These are phyloP conservation scores for Phaeotremella skinneri DNA, from an alignment of 768 basidiomycete species.

Conservation along the genomic window DNA sequence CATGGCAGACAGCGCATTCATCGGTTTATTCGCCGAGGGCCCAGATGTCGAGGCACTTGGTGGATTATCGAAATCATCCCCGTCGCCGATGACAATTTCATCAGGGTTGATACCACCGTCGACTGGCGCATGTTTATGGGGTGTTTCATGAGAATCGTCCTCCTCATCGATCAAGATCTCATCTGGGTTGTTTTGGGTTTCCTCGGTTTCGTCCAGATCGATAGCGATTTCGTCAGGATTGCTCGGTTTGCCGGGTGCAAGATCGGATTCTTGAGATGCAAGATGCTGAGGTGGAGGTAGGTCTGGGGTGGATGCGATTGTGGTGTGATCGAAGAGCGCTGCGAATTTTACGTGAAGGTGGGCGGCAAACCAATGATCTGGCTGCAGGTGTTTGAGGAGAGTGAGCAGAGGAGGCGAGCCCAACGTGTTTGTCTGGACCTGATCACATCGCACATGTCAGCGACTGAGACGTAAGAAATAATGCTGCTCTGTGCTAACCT, in stretches of 20 bases:
- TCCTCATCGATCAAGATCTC: slow-evolving; percentile 14
- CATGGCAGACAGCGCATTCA: not conserved
- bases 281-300: not conserved
- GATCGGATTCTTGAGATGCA: not conserved
- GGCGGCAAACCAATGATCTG: slow-evolving; percentile 87
- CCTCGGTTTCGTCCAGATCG: slow-evolving; percentile 26
- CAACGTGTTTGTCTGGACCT: slow-evolving; percentile 63
- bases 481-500: slow-evolving; percentile 49
- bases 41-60: not conserved
- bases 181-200: slow-evolving; percentile 3
- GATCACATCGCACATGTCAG: not conserved
- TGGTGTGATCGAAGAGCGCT: slow-evolving; percentile 55
- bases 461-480: not conserved
- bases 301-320: not conserved
- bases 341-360: slow-evolving; percentile 87
- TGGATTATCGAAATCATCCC: slow-evolving; percentile 13
- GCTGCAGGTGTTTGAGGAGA: slow-evolving; percentile 68
- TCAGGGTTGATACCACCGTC: slow-evolving; percentile 40
- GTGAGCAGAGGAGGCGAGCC: slow-evolving; percentile 85
- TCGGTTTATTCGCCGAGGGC: slow-evolving; percentile 6
- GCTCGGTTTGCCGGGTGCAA: not conserved
- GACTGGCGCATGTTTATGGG: not conserved
- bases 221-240: slow-evolving; percentile 42
- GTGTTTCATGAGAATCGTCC: not conserved
- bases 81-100: slow-evolving; percentile 43